Base-by-base conservation (phyloP, 1,284 basidiomycete genomes). In the Austropuccinia psidii region DNA sequence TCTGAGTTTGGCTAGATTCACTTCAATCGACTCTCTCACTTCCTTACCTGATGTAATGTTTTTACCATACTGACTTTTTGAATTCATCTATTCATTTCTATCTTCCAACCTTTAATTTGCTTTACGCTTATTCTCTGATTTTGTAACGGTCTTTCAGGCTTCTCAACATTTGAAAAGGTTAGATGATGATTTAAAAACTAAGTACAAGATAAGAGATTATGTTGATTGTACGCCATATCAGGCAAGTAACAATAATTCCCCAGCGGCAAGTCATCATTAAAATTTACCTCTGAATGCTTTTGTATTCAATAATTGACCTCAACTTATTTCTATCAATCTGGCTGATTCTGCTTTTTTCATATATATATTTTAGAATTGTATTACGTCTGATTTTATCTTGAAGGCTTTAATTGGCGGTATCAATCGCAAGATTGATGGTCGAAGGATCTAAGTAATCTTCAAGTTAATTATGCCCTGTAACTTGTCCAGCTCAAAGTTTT, bases 191-290 rank as follows among this genome's bases (percentile, higher is more conserved):
- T 61, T 76, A 27, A 55, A 58, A 39, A 31, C 54, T 17, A 57
- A 74, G 29, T 58, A 76, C 35, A 61, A 58, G 7, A 70, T 76
- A 21, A 52, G 76, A 6, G 77, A 78, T 54, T 76, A 77, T 41
- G 76, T 77, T 39, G 77, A 78, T 61, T 77, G 75, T 19, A 68
- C 77, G 24, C 73, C 77, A 15, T 78, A 77, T 55, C 37, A 54
- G 27, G 76, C 75, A 15, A 77, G 77, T 75, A 55, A n/a, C n/a
- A n/a, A 50, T 47, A 67, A 76, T 19, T 45, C 64, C 27, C 21
- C 19, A 35, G 47, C 47, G 69, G 69, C 69, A 50, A 72, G 69
- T 72, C 4, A 17, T 27, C n/a, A 45, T 47, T n/a, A 47, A 31
- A 15, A 35, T 11, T 52, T 27, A 11, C 50, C 24, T 17, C 24